Base-by-base conservation (phyloP, 495 filamentous ascomycete species). In the Penicillium arizonense region DNA sequence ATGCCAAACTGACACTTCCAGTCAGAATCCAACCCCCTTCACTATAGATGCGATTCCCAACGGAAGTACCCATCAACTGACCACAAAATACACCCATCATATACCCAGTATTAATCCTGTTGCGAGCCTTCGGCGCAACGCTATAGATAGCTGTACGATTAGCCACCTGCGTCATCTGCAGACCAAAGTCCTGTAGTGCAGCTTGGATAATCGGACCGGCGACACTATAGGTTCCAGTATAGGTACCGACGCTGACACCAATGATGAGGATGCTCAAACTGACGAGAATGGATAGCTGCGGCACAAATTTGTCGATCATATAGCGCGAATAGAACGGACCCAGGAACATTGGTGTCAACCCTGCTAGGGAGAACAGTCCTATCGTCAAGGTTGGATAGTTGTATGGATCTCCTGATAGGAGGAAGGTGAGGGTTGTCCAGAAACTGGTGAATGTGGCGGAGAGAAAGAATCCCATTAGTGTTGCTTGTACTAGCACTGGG, bases 351-450 rank as follows among this genome's bases (percentile, higher is more conserved):
- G 82, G 80, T 0, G 78, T 78, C 4, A 93, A 81, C 3, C 90
- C 90, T 28, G 91, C 85, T 18, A 95, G 71, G 0, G 87, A 86
- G 61, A 94, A 94, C 37, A 94, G 73, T 1, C 90, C 90, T 37
- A 94, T 89, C 2, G 74, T 74, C 2, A 88, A 56, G 1, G 86
- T 81, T 11, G 75, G 69, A 61, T 87, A 94, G 40, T 77, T 61
- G 66, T 91, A 96, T 0, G 90, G 87, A 14, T 74, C 66, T 0
- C 76, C 79, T 1, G 86, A 79, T 5, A 94, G 78, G 18, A 93
- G 78, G 66, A 95, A 95, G 0, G 87, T 90, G 14, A 93, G 70
- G 0, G 89, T 93, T 3, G 90, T 94, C 90, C 89, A 95, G 74
- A 86, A 87, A 28, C 61, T 71, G n/a, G 84, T 88, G 64, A 88